These are phyloP conservation scores for Aureobasidium subglaciale DNA, from an alignment of 2,329 filamentous ascomycete genomes.

Conservation along the genomic window DNA sequence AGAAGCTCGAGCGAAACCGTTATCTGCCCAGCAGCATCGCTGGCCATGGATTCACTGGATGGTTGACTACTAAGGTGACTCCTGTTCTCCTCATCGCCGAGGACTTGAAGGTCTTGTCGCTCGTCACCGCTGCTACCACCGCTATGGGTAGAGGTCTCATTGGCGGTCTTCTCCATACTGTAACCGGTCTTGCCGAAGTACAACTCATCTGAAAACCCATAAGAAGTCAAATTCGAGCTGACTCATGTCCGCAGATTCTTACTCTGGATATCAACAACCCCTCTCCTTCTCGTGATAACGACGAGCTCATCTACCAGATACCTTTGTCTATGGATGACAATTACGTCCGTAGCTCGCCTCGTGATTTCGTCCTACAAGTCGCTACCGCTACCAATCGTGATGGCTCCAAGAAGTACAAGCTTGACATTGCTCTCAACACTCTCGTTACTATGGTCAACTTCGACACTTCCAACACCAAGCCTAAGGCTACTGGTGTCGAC, in stretches of 20 bases:
- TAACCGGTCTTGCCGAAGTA: slow-evolving; percentile 36
- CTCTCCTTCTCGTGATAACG: slow-evolving; percentile 38
- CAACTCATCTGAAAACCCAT: fast-evolving
- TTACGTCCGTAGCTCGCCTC: slow-evolving; percentile 45
- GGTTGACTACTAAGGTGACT: slow-evolving; percentile 47
- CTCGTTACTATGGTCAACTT: slow-evolving; percentile 61
- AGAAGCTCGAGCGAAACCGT: slow-evolving; percentile 45
- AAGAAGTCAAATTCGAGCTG: neutral
- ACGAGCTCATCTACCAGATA: slow-evolving; percentile 49
- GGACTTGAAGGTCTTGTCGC: slow-evolving; percentile 48
- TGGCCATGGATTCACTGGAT: slow-evolving; percentile 53
- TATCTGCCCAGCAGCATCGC: slow-evolving; percentile 38
- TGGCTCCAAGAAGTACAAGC: slow-evolving; percentile 48
- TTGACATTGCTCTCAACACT: slow-evolving; percentile 53
- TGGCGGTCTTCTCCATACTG: slow-evolving; percentile 31
- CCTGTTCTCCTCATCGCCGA: slow-evolving; percentile 45
- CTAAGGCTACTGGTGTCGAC: slow-evolving; percentile 39
- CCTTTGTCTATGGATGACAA: slow-evolving; percentile 45
- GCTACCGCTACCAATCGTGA: slow-evolving; percentile 43
- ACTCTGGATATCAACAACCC: slow-evolving; percentile 37
- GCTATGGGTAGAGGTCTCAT: slow-evolving; percentile 33
- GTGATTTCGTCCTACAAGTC: slow-evolving; percentile 48
- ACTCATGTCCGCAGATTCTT: slow-evolving; percentile 28
- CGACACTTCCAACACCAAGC: slow-evolving; percentile 53
- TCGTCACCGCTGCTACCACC: slow-evolving; percentile 46